Evolutionary conservation across 2,329 filamentous ascomycete species (phyloP), one percentile per base, ranked within the genome.

Genomic region (Pseudohalonectria lignicola): DNA sequence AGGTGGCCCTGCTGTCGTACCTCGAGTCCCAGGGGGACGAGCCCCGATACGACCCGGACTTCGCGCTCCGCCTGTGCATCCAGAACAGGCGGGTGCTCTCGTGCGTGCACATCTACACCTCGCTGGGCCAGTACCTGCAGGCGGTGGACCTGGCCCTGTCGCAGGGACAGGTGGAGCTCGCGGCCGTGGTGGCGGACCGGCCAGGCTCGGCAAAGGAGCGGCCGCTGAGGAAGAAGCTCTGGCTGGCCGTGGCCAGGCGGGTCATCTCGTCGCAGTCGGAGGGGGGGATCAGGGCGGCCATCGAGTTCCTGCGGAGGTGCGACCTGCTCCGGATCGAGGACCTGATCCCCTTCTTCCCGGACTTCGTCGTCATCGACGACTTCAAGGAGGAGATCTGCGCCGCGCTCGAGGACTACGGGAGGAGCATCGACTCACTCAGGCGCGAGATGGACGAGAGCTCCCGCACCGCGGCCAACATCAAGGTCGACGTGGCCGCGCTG

Each of bases 381-480:
- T 98, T 98, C 71, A 95, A 96, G 55, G 88, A 96, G 45, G 92
- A 98, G 56, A 96, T 98, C 28, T 98, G 92, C 62, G 70, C 77
- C 0, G 92, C 93, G 1, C 71, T 98, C 2, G 92, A 98, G 59
- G 85, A 93, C 45, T 98, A 98, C 63, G 84, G 79, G 34, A 82
- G 85, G 28, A 86, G 86, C 48, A 98, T 98, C 47, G 92, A 96
- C 52, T 69, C 68, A 2, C 66, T 98, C 29, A 87, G 88, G 53
- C 78, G 81, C 46, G 90, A 96, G 58, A 98, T 98, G 92, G 92
- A 98, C 56, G 86, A 94, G 54, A 86, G 81, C 4, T 84, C 86
- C 9, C 77, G 79, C 43, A 96, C 92, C 12, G 90, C 92, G 1
- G 75, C 80, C 21, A 86, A 94, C 51, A 96, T 98, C 62, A 86